Base-by-base conservation (phyloP, 2,329 filamentous ascomycete genomes). In the Phoma sp. region DNA sequence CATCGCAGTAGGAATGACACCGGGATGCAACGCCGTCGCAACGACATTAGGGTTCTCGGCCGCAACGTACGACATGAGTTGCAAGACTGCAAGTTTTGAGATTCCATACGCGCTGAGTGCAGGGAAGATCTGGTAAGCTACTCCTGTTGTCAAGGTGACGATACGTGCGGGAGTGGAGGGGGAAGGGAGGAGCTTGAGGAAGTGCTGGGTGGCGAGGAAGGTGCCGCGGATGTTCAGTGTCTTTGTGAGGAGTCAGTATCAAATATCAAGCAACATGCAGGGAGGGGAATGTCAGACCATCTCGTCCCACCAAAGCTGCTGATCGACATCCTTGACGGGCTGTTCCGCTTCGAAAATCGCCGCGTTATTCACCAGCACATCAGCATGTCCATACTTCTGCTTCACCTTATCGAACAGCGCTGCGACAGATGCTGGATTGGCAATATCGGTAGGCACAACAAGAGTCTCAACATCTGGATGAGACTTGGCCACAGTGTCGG, bases 201-300 rank as follows among this genome's bases (percentile, higher is more conserved):
- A 76, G 2, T 58, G 58, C 40, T 71, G 67, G 4, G 67, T 73
- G 14, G 68, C 50, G 25, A 73, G 61, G 50, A 71, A 73, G 0
- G 66, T 71, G 33, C 72, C 75, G 37, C 65, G 64, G 33, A 69
- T 59, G 45, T 76, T 77, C 22, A 68, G 55, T 43, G 72, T 69
- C 74, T 76, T 24, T 3, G 39, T n/a, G 7, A 29, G 27, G 27
- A 10, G 39, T 58, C 7, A 58, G 45, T 38, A 24, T 2, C 18
- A 11, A 29, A 29, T 29, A 18, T 9, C 27, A 29, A 9, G 27
- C 6, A 29, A 29, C 27, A 29, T 29, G 24, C 2, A 11, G 2
- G 30, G 4, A 8, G 10, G 24, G 14, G 7, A 13, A 27, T 7
- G 32, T 24, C n/a, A 7, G 51, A 64, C 66, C 49, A 69, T 52